Base-by-base conservation (phyloP, 306 rosid species). In the Trifolium dubium region DNA sequence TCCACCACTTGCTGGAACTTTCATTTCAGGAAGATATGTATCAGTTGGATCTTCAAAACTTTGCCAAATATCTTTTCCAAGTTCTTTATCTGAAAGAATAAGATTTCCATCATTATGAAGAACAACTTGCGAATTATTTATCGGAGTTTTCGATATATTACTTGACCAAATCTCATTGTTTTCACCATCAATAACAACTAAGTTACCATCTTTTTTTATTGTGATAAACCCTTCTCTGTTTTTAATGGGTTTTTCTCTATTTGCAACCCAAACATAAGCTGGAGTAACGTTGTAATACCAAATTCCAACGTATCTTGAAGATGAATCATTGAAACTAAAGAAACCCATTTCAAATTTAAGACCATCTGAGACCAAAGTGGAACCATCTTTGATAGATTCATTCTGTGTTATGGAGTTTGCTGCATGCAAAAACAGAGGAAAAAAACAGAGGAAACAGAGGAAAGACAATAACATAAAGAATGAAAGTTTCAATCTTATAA, bases 1-100 rank as follows among this genome's bases (percentile, higher is more conserved):
- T 18, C 69, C 87, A 10, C 0, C 53, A 14, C 55, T 80, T 51
- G 81, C 84, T 1, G 59, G 66, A 10, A 86, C 87, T 31, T 30
- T 72, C 97, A 88, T 92, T 1, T 86, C 89, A 0, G 98, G 97
- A 5, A 92, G 67, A 76, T 69, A 92, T 4, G 95, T 84, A 59
- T 92, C 97, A 0, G 86, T 85, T 39, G 95, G 93, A 28, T 80
- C 11, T 10, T 80, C 71, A 53, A 89, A 89, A 71, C 97, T 92
- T 53, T 79, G 76, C 98, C 98, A 92, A 37, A 46, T 1, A 1
- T 5, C 69, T 17, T 37, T 63, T 3, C 3, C 3, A 10, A 3
- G 19, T 3, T 17, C 44, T 29, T 2, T 6, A 8, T 35, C 23
- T 0, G 69, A 67, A 44, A 92, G 84, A 60, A 86, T 29, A 49